These are phyloP conservation scores for Cyclostephanos invisitatus DNA, from an alignment of 108 stramenopile species.

Conservation along the genomic window DNA sequence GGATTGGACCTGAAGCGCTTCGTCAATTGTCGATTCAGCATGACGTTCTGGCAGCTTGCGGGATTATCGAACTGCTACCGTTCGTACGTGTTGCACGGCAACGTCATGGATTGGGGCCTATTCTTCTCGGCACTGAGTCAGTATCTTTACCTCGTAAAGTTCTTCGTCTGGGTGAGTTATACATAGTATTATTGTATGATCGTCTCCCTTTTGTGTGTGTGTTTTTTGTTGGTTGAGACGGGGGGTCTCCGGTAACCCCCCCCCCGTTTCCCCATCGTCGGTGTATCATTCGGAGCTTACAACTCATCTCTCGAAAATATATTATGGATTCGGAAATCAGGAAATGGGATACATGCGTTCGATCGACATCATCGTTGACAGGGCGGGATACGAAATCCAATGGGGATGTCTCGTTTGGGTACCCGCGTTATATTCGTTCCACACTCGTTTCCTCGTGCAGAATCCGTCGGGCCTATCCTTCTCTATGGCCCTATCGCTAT, in stretches of 20 bases:
- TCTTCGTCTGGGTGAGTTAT: slow-evolving; percentile 86
- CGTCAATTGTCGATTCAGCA: slow-evolving; percentile 97
- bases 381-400: slow-evolving; percentile 93
- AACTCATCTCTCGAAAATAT: neutral
- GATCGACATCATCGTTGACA: slow-evolving; percentile 92
- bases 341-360: slow-evolving; percentile 99
- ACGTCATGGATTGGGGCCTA: slow-evolving; percentile 49
- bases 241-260: neutral
- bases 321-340: neutral
- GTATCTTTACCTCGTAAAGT: slow-evolving; percentile 95
- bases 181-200: no score
- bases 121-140: slow-evolving; percentile 52
- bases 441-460: slow-evolving; percentile 81
- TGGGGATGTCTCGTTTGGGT: slow-evolving; percentile 99
- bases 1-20: slow-evolving; percentile 97
- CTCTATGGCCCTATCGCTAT: slow-evolving; percentile 57
- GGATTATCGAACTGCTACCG: slow-evolving; percentile 70
- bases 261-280: neutral
- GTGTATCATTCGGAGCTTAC: neutral
- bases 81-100: slow-evolving; percentile 44
- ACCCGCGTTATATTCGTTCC: slow-evolving; percentile 93
- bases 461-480: slow-evolving; percentile 79
- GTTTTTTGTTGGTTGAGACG: no score
- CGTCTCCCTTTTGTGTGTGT: no score
- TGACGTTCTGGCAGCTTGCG: slow-evolving; percentile 96